These are phyloP conservation scores for Scortechinia acanthostroma DNA, from an alignment of 2,329 filamentous ascomycete species.

Conservation along the genomic window DNA sequence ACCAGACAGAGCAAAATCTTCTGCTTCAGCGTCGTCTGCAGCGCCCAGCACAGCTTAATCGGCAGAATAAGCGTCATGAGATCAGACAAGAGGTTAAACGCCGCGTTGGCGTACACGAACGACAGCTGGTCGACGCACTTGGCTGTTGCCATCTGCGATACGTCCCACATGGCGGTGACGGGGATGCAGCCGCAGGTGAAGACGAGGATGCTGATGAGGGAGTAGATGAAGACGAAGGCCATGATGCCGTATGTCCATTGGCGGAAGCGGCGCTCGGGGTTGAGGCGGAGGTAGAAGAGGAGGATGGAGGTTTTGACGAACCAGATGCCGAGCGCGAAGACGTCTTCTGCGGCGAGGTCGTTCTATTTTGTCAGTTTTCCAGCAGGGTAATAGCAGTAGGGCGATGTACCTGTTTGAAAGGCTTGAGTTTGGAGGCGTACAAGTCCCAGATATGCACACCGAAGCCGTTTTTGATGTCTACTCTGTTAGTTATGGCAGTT, in stretches of 20 bases:
- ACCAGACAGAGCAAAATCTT: neutral
- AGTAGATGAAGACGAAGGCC: conserved; percentile 8
- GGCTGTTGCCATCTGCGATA: conserved; percentile 2
- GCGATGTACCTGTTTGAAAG: neutral
- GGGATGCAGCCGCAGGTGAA: conserved; percentile 8
- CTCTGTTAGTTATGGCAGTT: neutral
- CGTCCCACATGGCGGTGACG: conserved; percentile 8
- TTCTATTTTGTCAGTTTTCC: neutral
- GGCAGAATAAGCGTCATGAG: neutral
- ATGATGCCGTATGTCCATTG: conserved; percentile 10
- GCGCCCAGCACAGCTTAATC: neutral
- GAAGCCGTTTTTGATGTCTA: neutral
- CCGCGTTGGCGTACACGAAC: neutral
- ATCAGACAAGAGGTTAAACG: neutral
- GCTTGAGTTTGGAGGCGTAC: neutral
- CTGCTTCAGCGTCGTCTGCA: neutral
- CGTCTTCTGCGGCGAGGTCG: neutral
- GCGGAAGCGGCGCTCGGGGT: conserved; percentile 8
- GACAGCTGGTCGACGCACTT: neutral
- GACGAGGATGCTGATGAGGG: conserved; percentile 7
- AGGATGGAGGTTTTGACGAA: conserved; percentile 10
- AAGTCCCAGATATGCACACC: conserved; percentile 1
- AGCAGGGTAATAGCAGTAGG: neutral
- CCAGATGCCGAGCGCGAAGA: neutral
- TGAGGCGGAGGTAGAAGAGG: conserved; percentile 10